Conservation (phyloP, 73 alveolate genomes). For the Paramecium biaurelia region DNA sequence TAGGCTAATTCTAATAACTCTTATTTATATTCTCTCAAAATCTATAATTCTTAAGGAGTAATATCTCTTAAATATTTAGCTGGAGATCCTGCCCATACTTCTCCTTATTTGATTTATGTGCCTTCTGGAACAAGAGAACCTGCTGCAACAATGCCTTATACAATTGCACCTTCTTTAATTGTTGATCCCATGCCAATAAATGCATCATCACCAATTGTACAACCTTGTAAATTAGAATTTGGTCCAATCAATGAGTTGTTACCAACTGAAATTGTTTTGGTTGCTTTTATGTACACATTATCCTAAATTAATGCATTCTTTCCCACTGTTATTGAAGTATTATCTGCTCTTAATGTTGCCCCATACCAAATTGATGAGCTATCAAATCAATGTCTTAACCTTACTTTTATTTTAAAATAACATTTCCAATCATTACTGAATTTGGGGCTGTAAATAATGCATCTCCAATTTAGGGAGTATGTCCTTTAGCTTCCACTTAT, state of each 20-base stretch:
- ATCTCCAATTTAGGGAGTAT: constrained; percentile 44
- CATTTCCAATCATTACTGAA: constrained; percentile 77
- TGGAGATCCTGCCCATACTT: constrained; percentile 85
- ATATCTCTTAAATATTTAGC: constrained; percentile 81
- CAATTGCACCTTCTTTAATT: constrained; percentile 65
- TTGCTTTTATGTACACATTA: constrained; percentile 53
- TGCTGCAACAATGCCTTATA: constrained; percentile 79
- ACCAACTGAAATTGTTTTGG: constrained; percentile 53
- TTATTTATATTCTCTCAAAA: constrained; percentile 66
- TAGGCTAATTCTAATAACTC: constrained; percentile 72
- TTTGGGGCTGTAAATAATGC: constrained; percentile 80
- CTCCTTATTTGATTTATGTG: constrained; percentile 26
- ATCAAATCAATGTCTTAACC: neutral
- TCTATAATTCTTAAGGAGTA: constrained; percentile 78
- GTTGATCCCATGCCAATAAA: constrained; percentile 86
- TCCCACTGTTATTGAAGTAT: constrained; percentile 68
- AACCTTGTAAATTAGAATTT: constrained; percentile 69
- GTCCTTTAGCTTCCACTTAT: constrained; percentile 8
- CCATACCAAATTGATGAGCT: constrained; percentile 82
- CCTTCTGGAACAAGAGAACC: constrained; percentile 76
- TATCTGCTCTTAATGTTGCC: constrained; percentile 77
- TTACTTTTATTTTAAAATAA: constrained; percentile 54
- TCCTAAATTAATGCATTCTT: constrained; percentile 73
- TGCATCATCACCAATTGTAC: constrained; percentile 68
- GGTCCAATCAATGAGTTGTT: constrained; percentile 78